phyloP scores from a whole-genome alignment of 257 asterid genomes.

The Capsicum rhomboideum region DNA sequence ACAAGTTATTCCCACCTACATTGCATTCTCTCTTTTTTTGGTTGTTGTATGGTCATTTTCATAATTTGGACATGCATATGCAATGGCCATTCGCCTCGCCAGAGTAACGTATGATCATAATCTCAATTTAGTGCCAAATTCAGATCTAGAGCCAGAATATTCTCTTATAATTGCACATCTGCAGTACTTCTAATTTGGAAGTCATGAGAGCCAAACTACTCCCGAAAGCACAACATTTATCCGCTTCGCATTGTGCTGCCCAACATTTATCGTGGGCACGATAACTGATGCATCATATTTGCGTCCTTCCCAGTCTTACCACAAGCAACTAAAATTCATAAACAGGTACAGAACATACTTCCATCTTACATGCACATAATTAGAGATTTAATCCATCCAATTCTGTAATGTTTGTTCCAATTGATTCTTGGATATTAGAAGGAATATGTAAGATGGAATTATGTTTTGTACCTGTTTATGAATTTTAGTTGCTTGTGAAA shows the following conservation, averaged over 20 bases:
- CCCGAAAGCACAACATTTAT: not conserved
- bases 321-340: too few species aligned
- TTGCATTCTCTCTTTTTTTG: not conserved
- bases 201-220: not conserved
- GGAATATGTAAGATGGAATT: not conserved
- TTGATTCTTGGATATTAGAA: too few species aligned
- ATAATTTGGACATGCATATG: not conserved
- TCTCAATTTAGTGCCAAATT: not conserved
- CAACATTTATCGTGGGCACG: accelerated
- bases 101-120: not conserved
- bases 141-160: not conserved
- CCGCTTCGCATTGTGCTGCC: not conserved
- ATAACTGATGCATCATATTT: not conserved
- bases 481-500: not conserved
- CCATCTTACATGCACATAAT: too few species aligned
- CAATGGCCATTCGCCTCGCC: constrained; percentile 8
- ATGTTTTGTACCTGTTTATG: not conserved
- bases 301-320: too few species aligned
- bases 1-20: not conserved
- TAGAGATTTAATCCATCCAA: too few species aligned
- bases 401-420: too few species aligned
- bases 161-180: not conserved
- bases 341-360: too few species aligned
- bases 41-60: not conserved
- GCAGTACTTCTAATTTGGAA: not conserved